phyloP scores from a whole-genome alignment of 2,329 filamentous ascomycete genomes.

The Verticillium nubilum region DNA sequence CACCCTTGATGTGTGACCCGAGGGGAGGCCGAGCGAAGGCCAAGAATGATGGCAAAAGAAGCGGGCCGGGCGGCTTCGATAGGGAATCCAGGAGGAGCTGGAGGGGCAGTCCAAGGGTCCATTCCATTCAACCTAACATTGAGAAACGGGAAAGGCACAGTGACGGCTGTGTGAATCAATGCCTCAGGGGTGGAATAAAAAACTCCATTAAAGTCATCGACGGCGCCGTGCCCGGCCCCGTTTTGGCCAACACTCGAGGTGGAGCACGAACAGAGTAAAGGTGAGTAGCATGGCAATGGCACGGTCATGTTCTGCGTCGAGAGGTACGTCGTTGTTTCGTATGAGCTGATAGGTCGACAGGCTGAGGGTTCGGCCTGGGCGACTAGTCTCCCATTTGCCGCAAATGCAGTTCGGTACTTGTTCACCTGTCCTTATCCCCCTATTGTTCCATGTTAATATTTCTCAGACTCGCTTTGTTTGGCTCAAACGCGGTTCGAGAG shows the following conservation, averaged over 20 bases:
- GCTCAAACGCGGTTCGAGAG: background rate
- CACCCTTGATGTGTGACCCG: too few relatives aligned
- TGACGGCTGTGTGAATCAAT: background rate
- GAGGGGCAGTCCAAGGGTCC: background rate
- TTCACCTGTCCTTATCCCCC: too few relatives aligned
- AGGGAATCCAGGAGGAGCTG: background rate
- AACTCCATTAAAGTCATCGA: background rate
- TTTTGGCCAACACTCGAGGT: background rate
- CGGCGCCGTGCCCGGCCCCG: background rate
- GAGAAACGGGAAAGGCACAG: background rate
- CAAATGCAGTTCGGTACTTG: background rate
- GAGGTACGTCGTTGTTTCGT: background rate
- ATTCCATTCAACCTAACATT: too few relatives aligned
- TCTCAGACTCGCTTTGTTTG: background rate
- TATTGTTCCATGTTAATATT: background rate
- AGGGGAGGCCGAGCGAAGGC: background rate
- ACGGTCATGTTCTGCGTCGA: background rate
- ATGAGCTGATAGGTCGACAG: background rate
- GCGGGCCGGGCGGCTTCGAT: background rate
- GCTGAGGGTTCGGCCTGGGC: background rate
- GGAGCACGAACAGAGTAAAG: background rate
- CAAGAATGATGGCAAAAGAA: background rate
- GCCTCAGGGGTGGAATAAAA: background rate
- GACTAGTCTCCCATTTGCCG: background rate
- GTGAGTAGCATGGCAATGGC: background rate